These are phyloP conservation scores for Podila verticillata DNA, from an alignment of 192 early-diverging fungal species.

Conservation along the genomic window DNA sequence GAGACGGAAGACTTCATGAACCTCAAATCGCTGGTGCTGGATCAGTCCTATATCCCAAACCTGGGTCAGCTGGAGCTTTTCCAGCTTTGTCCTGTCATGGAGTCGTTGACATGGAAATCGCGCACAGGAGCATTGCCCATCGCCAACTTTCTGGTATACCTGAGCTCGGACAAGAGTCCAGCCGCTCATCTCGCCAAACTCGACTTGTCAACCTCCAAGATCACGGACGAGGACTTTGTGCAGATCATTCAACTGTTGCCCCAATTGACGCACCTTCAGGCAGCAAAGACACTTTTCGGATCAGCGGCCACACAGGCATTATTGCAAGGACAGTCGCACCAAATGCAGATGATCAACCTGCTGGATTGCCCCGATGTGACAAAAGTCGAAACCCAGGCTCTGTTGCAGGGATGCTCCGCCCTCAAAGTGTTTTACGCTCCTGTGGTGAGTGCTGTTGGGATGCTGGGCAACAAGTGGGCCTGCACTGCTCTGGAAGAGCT, in stretches of 20 bases:
- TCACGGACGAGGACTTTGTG: slow-evolving; percentile 12
- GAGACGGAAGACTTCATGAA: slow-evolving; percentile 1
- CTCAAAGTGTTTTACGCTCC: slow-evolving; percentile 1
- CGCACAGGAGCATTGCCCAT: slow-evolving; percentile 7
- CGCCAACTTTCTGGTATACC: slow-evolving; percentile 11
- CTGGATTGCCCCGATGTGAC: neutral
- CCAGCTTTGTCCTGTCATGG: slow-evolving; percentile 13
- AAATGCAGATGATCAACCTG: neutral
- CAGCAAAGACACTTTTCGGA: slow-evolving; percentile 12
- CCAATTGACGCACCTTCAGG: slow-evolving; percentile 3
- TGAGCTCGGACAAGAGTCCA: slow-evolving; percentile 7
- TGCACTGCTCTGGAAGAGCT: slow-evolving; percentile 6
- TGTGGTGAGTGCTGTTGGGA: slow-evolving; percentile 5
- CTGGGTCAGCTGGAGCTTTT: slow-evolving; percentile 7
- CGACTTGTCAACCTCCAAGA: slow-evolving; percentile 8
- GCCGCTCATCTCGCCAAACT: neutral
- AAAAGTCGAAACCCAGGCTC: neutral
- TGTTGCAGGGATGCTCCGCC: slow-evolving; percentile 2
- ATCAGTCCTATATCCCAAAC: slow-evolving; percentile 18
- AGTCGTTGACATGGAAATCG: slow-evolving; percentile 19
- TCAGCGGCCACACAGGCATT: neutral
- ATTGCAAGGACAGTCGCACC: neutral
- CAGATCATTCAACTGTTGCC: slow-evolving; percentile 7
- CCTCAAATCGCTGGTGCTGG: slow-evolving; percentile 11
- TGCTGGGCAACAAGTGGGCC: neutral